These are phyloP conservation scores for Acacia pycnantha DNA, from an alignment of 331 rosid genomes.

Conservation along the genomic window DNA sequence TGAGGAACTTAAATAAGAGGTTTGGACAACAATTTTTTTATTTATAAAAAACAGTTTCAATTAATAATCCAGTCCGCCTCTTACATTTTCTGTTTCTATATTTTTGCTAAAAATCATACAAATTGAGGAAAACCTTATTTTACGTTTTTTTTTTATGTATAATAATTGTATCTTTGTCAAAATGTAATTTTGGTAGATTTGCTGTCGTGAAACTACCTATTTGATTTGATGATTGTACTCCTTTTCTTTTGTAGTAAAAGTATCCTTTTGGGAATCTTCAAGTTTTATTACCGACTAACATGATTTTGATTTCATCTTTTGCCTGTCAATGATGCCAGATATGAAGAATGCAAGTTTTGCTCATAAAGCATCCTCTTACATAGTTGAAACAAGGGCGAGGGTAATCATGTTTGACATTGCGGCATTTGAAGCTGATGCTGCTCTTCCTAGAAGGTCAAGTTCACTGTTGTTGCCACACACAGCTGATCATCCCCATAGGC, in stretches of 20 bases:
- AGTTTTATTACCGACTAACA: slow-evolving; percentile 12
- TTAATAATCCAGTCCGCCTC: not conserved
- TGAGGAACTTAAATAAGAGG: slow-evolving; percentile 1
- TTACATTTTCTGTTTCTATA: slow-evolving; percentile 12
- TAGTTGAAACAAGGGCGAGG: slow-evolving; percentile 77
- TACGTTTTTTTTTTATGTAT: not conserved
- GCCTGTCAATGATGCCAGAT: slow-evolving; percentile 45
- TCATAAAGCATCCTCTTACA: slow-evolving; percentile 52
- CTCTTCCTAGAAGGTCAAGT: slow-evolving; percentile 47
- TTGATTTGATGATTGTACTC: not conserved
- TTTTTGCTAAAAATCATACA: not conserved
- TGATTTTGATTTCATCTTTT: slow-evolving; percentile 13
- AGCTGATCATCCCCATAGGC: slow-evolving; percentile 53
- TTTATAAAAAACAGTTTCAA: not conserved
- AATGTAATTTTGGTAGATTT: slow-evolving; percentile 3
- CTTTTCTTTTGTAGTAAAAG: slow-evolving; percentile 12
- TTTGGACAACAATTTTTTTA: not conserved
- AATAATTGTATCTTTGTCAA: not conserved
- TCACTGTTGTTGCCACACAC: slow-evolving; percentile 41
- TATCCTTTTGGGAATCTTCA: not conserved
- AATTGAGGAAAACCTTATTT: not conserved
- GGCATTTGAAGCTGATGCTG: slow-evolving; percentile 53
- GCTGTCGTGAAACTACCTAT: not conserved
- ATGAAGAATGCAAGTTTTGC: slow-evolving; percentile 55
- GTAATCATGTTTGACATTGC: slow-evolving; percentile 68